Conservation (phyloP, 441 rosid species). For the Rhodomyrtus psidioides region DNA sequence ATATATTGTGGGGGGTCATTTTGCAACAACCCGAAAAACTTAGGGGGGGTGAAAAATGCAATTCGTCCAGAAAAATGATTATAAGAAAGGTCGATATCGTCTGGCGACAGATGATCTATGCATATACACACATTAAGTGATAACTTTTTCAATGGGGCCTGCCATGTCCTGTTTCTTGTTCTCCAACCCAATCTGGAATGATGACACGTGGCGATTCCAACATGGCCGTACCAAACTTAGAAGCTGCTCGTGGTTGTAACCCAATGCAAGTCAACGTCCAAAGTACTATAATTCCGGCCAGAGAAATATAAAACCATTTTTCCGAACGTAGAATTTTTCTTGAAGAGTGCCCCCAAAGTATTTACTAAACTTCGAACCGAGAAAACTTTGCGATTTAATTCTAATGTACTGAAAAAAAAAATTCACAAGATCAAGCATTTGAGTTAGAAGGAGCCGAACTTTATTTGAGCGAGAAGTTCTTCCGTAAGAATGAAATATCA, state of each 20-base stretch:
- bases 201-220: neutral
- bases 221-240: neutral
- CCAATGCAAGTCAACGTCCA: neutral
- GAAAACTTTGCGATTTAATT: fast-evolving
- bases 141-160: neutral
- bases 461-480: neutral
- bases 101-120: neutral
- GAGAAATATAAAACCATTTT: neutral
- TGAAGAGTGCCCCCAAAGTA: neutral
- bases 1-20: neutral
- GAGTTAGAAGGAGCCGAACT: neutral
- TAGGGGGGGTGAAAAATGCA: neutral
- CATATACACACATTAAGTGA: neutral
- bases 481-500: neutral
- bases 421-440: neutral
- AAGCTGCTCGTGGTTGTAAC: neutral
- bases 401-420: fast-evolving
- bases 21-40: neutral
- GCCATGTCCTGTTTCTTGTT: neutral
- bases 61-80: neutral
- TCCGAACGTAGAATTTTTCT: neutral
- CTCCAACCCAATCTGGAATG: neutral
- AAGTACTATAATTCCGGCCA: neutral
- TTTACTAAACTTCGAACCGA: neutral
- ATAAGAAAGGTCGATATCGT: neutral